Conservation (phyloP, 2,329 filamentous ascomycete species). For the Trichoderma atroviride region DNA sequence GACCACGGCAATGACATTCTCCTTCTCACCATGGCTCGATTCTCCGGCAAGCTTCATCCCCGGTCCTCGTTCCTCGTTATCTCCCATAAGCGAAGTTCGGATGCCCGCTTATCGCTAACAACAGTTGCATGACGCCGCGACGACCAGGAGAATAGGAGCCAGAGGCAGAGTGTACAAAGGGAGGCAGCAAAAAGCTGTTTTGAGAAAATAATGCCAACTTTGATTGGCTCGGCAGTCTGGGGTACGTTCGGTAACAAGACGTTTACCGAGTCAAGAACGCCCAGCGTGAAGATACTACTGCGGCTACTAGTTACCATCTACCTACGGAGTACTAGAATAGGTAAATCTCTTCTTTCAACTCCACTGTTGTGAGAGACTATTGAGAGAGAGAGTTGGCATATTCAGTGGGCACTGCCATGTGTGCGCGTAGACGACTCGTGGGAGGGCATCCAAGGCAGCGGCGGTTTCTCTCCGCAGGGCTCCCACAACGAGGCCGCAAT, state of each 20-base stretch:
- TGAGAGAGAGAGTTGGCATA: neutral
- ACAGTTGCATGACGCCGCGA: neutral
- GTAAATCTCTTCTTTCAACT: neutral
- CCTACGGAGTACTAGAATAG: too few relatives aligned
- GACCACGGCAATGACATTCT: neutral
- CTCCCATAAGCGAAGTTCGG: neutral
- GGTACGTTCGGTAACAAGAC: neutral
- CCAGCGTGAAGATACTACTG: neutral
- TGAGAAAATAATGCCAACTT: neutral
- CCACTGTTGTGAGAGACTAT: neutral
- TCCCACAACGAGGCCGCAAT: neutral
- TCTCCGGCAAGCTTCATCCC: neutral
- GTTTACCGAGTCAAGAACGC: too few relatives aligned
- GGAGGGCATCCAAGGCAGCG: too few relatives aligned
- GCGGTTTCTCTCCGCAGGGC: too few relatives aligned
- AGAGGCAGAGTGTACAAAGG: neutral
- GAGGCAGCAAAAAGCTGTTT: neutral
- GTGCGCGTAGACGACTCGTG: slow-evolving; percentile 14
- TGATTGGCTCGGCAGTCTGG: neutral
- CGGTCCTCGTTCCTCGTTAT: neutral
- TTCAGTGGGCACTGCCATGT: slow-evolving; percentile 1
- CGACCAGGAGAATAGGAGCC: neutral
- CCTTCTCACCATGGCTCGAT: neutral
- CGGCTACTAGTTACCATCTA: too few relatives aligned
- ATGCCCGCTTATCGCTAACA: neutral